Evolutionary conservation across 2,329 filamentous ascomycete species (phyloP).

Genomic region (Aspergillus terreus): DNA sequence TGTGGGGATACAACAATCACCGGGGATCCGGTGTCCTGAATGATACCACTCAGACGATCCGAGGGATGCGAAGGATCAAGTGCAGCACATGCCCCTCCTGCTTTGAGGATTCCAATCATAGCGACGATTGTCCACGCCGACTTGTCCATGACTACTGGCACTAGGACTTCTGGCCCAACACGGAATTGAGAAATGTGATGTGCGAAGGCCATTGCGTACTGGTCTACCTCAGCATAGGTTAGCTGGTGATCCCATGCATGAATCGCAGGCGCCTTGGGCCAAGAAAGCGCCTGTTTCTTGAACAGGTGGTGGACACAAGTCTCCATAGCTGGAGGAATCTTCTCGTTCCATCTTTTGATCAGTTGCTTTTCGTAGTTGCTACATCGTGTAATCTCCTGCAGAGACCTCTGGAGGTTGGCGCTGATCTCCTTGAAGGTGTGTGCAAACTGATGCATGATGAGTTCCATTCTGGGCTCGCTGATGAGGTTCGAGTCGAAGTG

Average conservation of each 20-base stretch:
- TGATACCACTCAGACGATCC: neutral
- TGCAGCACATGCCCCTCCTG: neutral
- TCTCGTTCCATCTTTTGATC: too few species aligned
- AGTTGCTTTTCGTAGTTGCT: too few species aligned
- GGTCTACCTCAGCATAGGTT: slow-evolving; percentile 2
- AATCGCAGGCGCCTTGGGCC: neutral
- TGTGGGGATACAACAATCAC: too few species aligned
- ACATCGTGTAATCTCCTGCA: too few species aligned
- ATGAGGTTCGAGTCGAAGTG: too few species aligned
- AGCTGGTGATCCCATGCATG: slow-evolving; percentile 3
- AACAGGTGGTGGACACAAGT: neutral
- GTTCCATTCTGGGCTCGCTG: too few species aligned
- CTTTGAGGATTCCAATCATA: slow-evolving; percentile 5
- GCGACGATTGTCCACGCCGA: slow-evolving; percentile 2
- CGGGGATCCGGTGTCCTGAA: neutral
- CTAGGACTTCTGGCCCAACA: neutral
- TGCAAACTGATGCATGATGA: too few species aligned
- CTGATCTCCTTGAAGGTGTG: too few species aligned
- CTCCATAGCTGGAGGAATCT: neutral
- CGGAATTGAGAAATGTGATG: neutral
- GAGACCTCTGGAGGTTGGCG: too few species aligned
- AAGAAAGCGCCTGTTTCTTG: neutral
- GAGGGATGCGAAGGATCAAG: neutral
- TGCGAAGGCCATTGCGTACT: neutral
- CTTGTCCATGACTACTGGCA: slow-evolving; percentile 4